Conservation (phyloP, 495 filamentous ascomycete species). For the Oleoguttula mirabilis region DNA sequence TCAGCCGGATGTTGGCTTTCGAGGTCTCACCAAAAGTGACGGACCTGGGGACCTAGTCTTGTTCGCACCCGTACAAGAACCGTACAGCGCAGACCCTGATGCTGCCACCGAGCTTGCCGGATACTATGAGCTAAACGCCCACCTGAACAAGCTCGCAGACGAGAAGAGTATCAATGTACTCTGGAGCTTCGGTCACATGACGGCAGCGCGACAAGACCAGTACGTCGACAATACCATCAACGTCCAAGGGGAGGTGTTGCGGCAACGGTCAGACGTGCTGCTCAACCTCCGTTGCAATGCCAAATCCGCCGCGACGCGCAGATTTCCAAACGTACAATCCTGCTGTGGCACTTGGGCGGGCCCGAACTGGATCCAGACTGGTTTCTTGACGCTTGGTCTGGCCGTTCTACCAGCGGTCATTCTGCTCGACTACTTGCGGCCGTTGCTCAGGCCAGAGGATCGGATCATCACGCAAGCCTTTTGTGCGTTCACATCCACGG, state of each 20-base stretch:
- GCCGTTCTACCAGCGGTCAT: slow-evolving; percentile 26
- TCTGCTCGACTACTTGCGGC: slow-evolving; percentile 5
- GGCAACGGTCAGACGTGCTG: neutral
- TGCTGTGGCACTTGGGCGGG: slow-evolving; percentile 42
- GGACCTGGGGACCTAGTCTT: slow-evolving; percentile 23
- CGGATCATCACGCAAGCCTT: neutral
- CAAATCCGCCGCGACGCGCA: slow-evolving; percentile 13
- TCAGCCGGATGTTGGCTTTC: neutral
- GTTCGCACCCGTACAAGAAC: slow-evolving; percentile 44
- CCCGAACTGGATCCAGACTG: slow-evolving; percentile 26
- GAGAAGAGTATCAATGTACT: slow-evolving; percentile 38
- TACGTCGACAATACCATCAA: slow-evolving; percentile 44
- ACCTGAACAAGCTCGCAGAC: too few relatives aligned
- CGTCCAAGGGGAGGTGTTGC: slow-evolving; percentile 24
- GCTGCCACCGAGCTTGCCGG: too few relatives aligned
- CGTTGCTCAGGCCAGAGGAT: neutral
- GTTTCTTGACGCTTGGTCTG: slow-evolving; percentile 25
- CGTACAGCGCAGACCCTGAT: slow-evolving; percentile 37
- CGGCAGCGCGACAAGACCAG: slow-evolving; percentile 21
- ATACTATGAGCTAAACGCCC: too few relatives aligned
- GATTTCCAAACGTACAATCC: slow-evolving; percentile 42
- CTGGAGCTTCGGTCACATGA: slow-evolving; percentile 43
- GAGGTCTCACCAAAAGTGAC: neutral
- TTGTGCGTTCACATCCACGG: neutral
- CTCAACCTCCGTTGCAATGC: neutral